Base-by-base conservation (phyloP, 495 filamentous ascomycete species). In the Amorphotheca resinae region DNA sequence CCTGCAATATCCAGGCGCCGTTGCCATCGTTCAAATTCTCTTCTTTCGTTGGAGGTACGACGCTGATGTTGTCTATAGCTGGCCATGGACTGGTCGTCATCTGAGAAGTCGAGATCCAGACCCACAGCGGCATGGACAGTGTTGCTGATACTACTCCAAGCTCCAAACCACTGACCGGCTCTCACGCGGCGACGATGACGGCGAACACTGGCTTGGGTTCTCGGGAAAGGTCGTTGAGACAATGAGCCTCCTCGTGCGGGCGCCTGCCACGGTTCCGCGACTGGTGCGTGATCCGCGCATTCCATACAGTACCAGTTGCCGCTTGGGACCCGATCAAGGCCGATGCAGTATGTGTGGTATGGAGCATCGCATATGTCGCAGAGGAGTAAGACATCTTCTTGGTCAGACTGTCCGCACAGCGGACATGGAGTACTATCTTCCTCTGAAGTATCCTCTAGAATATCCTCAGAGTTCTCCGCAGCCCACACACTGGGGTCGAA, bases 31-130 rank as follows among this genome's bases (percentile, higher is more conserved):
- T 64, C 52, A 50, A 82, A 78, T 41, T 87, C 82, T 35, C 74
- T 70, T 33, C 72, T 69, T 42, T 87, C 76, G 41, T 73, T 62
- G 41, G 79, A 72, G 3, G 72, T 67, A 49, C 74, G 66, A 49
- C 73, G 73, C 51, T 78, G 72, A 22, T 68, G 67, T 50, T 70
- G 56, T 30, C 74, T 49, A 48, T 66, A 61, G 52, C 63, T 51
- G 59, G 59, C 62, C 40, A 69, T 50, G 28, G 64, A 38, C 18
- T 86, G 80, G 50, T 89, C 82, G 47, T 87, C 83, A 53, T 87
- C 89, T 9, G 85, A 83, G 55, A 88, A 91, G 57, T 95, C 87
- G 16, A 94, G 71, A 53, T 95, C 88, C 30, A 95, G 48, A 46
- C 83, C 77, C 9, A 87, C 61, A 33, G 57, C 65, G 51, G 68